A percentile compares a stretch with the other conserved stretches of the same genome.
Conservation (phyloP, 768 basidiomycete species). For the Candolleomyces eurysporus region DNA sequence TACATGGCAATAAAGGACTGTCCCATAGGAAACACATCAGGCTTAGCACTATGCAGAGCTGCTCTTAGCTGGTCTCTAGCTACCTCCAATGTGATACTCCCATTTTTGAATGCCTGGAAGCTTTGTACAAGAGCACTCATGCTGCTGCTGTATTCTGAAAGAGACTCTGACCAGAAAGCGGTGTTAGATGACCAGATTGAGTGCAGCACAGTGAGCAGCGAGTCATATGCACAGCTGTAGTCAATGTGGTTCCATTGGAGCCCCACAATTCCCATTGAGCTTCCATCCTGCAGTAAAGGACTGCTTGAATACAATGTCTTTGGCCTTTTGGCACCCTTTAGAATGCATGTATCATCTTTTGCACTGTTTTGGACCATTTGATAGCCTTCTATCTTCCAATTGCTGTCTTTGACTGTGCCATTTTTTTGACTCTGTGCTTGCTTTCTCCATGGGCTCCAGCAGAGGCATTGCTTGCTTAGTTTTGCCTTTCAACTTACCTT, state of each 20-base stretch:
- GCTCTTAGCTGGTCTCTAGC: neutral
- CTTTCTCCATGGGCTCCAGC: no score
- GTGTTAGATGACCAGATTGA: neutral
- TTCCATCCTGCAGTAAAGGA: neutral
- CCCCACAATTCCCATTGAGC: neutral
- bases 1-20: no score
- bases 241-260: neutral
- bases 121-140: neutral
- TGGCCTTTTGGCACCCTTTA: neutral
- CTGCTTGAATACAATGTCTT: neutral
- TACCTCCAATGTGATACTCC: neutral
- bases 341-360: no score
- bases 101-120: neutral
- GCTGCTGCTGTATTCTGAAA: neutral
- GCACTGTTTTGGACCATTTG: no score
- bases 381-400: no score
- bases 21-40: neutral
- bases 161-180: neutral
- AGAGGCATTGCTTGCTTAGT: no score
- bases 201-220: neutral
- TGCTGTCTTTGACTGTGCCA: no score
- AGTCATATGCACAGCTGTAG: slow-evolving; percentile 1
- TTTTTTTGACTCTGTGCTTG: no score
- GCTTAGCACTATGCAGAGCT: neutral
- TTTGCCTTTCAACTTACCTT: neutral